phyloP scores from a whole-genome alignment of 1,284 basidiomycete genomes.

The Sanghuangporus sanghuang region DNA sequence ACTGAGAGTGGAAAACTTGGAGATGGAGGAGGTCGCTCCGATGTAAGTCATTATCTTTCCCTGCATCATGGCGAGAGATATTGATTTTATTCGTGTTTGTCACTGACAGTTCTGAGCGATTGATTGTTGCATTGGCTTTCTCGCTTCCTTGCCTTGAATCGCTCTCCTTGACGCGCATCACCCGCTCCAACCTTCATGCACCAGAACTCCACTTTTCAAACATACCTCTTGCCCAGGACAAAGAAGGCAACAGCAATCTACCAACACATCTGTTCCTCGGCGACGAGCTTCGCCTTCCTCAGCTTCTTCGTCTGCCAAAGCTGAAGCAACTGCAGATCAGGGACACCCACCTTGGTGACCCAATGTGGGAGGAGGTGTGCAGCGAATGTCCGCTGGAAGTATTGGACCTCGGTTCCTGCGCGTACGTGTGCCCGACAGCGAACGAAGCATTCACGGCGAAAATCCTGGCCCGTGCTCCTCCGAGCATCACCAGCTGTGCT shows the following conservation, averaged over 20 bases:
- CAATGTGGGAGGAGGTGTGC: constrained; percentile 37
- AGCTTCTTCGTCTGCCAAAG: constrained; percentile 54
- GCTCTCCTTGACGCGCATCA: constrained; percentile 56
- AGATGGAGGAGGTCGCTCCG: constrained; percentile 45
- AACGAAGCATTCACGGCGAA: constrained; percentile 51
- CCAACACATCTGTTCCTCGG: constrained; percentile 52
- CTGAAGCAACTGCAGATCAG: constrained; percentile 58
- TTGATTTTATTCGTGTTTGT: not conserved
- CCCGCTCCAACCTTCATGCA: constrained; percentile 57
- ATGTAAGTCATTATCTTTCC: constrained; percentile 37
- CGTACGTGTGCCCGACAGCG: constrained; percentile 45
- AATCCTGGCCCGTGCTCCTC: constrained; percentile 53
- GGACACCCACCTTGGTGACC: constrained; percentile 67
- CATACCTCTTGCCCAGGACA: constrained; percentile 53
- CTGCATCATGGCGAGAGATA: not conserved
- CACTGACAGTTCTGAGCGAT: constrained; percentile 55
- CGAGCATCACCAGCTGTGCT: constrained; percentile 47
- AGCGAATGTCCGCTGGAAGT: constrained; percentile 45
- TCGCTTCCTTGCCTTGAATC: constrained; percentile 49
- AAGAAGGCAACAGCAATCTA: constrained; percentile 52
- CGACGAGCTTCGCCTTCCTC: constrained; percentile 54
- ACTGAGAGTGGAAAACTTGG: constrained; percentile 53
- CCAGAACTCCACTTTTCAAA: constrained; percentile 49
- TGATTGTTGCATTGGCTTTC: constrained; percentile 64
- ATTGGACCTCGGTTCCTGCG: constrained; percentile 56